Base-by-base conservation (phyloP, 805 yeast genomes). In the Zygosaccharomyces rouxii region DNA sequence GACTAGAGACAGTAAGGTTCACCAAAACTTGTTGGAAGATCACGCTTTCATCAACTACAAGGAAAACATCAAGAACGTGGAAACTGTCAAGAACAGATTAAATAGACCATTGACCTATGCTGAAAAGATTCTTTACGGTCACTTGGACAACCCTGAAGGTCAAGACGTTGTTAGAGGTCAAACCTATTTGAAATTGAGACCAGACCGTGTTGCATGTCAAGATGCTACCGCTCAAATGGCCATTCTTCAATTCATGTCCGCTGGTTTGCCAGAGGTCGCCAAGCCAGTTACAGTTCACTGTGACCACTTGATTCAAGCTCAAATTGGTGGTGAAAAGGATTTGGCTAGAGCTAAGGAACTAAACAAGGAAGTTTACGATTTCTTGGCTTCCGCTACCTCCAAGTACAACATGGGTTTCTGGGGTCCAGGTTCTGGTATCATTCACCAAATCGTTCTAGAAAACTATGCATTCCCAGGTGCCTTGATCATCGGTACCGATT, bases 201-300 rank as follows among this genome's bases (percentile, higher is more conserved):
- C 98, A 48, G 98, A 90, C 71, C 83, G 98, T 71, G 97, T 92
- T 53, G 97, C 97, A 43, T 89, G 96, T 86, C 98, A 90, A 77
- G 98, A 90, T 77, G 98, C 98, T 50, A 89, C 97, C 50, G 97
- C 97, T 50, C 98, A 90, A 77, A 90, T 90, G 98, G 97, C 97
- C 49, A 80, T 90, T 60, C 76, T 90, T 66, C 98, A 90, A 76
- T 90, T 90, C 71, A 89, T 89, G 95, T 86, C 96, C 53, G 95
- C 96, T 60, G 96, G 95, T 64, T 75, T 89, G 81, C 84, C 87
- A 54, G 79, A 81, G 66, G 95, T 90, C 45, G 95, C 95, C 49
- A 92, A 92, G 55, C 97, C 97, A 48, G 88, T 90, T 54, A 88
- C 97, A 42, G 95, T 92, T 51, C 98, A 90, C 76, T 90, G 98